Percentiles rank a stretch among this genome's conserved stretches.
phyloP scores from a whole-genome alignment of 2,329 filamentous ascomycete species.

The Biscogniauxia mediterranea region DNA sequence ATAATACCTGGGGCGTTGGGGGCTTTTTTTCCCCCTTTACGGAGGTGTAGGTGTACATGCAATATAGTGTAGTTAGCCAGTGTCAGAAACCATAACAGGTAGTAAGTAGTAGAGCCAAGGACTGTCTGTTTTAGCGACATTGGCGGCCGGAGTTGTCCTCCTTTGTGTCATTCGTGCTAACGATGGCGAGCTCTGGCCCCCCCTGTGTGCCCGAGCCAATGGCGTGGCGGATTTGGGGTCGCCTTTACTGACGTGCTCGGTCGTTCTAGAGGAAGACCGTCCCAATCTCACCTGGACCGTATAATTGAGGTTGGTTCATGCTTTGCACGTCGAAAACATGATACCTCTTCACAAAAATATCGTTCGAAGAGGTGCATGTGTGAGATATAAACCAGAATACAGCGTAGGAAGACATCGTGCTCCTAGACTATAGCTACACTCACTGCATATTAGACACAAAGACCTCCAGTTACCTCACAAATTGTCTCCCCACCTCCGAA shows the following conservation, averaged over 20 bases:
- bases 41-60: too few species aligned
- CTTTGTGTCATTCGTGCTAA: constrained; percentile 16
- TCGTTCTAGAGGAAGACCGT: not conserved
- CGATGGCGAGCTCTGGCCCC: constrained; percentile 21
- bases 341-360: not conserved
- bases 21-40: too few species aligned
- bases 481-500: not conserved
- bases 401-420: not conserved
- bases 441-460: too few species aligned
- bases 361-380: not conserved
- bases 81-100: too few species aligned
- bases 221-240: not conserved
- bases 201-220: constrained; percentile 16
- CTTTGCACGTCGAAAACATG: not conserved
- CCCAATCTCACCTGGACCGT: not conserved
- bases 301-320: not conserved
- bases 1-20: too few species aligned
- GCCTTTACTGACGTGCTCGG: constrained; percentile 7
- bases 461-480: not conserved
- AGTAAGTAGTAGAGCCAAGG: too few species aligned
- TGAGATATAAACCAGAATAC: not conserved
- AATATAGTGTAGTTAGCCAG: too few species aligned
- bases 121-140: not conserved
- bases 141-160: not conserved
- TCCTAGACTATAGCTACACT: not conserved